These are phyloP conservation scores for Cystobasidium pallidum DNA, from an alignment of 1,284 basidiomycete genomes.

Conservation along the genomic window DNA sequence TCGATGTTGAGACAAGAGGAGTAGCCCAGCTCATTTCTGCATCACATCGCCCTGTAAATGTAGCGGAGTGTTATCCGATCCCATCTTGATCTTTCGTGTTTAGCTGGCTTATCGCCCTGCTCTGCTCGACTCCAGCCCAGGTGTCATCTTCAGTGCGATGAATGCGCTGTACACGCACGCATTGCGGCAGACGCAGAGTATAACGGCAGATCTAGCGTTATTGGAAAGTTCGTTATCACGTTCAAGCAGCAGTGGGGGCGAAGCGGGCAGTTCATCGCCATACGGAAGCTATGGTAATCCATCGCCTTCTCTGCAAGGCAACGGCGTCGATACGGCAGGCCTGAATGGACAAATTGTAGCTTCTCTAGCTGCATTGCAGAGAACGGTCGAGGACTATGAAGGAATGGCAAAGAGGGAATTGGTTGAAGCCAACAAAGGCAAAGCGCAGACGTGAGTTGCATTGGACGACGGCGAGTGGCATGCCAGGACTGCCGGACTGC, in stretches of 20 bases:
- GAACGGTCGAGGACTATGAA: slow-evolving; percentile 94
- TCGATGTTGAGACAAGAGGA: too few relatives aligned
- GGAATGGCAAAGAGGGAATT: slow-evolving; percentile 93
- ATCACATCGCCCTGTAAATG: too few relatives aligned
- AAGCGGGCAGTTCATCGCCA: neutral
- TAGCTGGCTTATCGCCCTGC: neutral
- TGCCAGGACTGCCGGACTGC: neutral
- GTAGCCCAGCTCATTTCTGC: too few relatives aligned
- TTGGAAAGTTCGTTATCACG: slow-evolving; percentile 46
- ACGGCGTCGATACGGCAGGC: slow-evolving; percentile 44
- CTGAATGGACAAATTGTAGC: slow-evolving; percentile 82
- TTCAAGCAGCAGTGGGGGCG: neutral
- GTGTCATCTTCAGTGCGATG: slow-evolving; percentile 62
- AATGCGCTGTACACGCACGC: slow-evolving; percentile 93
- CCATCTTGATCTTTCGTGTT: neutral
- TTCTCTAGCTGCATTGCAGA: slow-evolving; percentile 83
- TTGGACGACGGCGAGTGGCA: slow-evolving; percentile 3
- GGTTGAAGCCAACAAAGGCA: slow-evolving; percentile 89
- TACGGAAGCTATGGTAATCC: slow-evolving; percentile 18
- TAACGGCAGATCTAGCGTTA: slow-evolving; percentile 73
- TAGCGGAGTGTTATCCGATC: too few relatives aligned
- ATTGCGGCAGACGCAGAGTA: slow-evolving; percentile 83
- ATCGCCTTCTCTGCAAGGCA: slow-evolving; percentile 39
- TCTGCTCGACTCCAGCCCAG: neutral
- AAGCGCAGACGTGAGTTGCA: slow-evolving; percentile 76